Evolutionary conservation across 495 filamentous ascomycete genomes (phyloP).

Genomic region (Arthonia radiata): DNA sequence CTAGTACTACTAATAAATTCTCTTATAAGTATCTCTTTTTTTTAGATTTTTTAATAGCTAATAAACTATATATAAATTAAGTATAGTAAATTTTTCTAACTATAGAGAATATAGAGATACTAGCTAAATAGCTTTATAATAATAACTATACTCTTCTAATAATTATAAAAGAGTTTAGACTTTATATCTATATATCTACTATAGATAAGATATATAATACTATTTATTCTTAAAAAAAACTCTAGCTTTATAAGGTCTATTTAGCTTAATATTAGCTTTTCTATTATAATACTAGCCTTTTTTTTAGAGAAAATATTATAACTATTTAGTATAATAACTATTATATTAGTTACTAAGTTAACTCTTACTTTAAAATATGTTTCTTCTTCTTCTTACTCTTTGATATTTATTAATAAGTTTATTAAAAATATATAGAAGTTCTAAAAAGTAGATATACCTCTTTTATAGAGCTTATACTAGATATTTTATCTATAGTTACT

Average conservation of each 20-base stretch:
- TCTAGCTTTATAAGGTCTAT: background rate
- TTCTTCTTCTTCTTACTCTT: background rate
- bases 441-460: no score
- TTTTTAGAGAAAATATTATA: background rate
- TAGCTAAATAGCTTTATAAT: no score
- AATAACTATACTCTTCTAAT: no score
- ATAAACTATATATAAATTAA: background rate
- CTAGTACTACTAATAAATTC: background rate
- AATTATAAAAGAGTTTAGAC: no score
- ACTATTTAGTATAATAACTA: background rate
- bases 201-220: background rate
- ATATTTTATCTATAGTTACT: no score
- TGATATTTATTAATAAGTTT: background rate
- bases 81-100: no score
- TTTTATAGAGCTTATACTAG: no score
- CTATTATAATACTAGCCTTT: background rate
- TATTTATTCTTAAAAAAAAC: background rate
- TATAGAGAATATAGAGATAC: no score
- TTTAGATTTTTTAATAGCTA: background rate
- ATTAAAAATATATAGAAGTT: no score
- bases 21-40: background rate
- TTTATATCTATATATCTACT: slow-evolving; percentile 1
- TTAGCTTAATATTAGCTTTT: background rate
- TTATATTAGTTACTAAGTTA: background rate
- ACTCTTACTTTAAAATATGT: background rate